A percentile compares a stretch with the other conserved stretches of the same genome.
Conservation (phyloP, 768 basidiomycete genomes). For the Austroboletus eburneus region DNA sequence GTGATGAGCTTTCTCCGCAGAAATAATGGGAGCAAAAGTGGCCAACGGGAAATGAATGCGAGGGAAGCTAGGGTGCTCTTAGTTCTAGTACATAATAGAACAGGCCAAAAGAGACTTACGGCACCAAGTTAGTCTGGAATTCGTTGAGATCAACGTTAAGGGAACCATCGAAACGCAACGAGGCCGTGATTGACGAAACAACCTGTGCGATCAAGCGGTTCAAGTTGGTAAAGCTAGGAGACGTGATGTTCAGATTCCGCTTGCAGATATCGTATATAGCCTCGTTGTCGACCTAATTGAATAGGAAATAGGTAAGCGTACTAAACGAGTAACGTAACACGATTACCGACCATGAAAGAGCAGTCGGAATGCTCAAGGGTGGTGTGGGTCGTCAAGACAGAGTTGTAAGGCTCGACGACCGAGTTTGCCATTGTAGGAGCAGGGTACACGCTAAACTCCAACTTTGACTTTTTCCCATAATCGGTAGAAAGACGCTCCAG, state of each 20-base stretch:
- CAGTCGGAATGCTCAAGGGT: slow-evolving; percentile 99
- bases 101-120: slow-evolving; percentile 51
- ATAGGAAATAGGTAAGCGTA: slow-evolving; percentile 3
- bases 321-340: slow-evolving; percentile 2
- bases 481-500: slow-evolving; percentile 94
- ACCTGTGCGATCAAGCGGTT: slow-evolving; percentile 98
- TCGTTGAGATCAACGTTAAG: slow-evolving; percentile 82
- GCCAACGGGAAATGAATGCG: slow-evolving; percentile 99
- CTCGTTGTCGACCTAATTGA: slow-evolving; percentile 71
- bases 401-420: slow-evolving; percentile 98
- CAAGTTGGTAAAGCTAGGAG: slow-evolving; percentile 90
- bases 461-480: slow-evolving; percentile 98
- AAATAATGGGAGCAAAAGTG: slow-evolving; percentile 92
- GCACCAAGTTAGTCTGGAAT: slow-evolving; percentile 98
- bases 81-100: background rate
- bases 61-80: slow-evolving; percentile 63
- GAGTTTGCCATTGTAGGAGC: slow-evolving; percentile 91
- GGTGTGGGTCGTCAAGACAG: slow-evolving; percentile 94
- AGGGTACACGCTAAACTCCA: slow-evolving; percentile 97
- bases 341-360: slow-evolving; percentile 84
- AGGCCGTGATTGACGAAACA: slow-evolving; percentile 96
- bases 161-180: slow-evolving; percentile 63
- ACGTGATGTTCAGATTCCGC: slow-evolving; percentile 80
- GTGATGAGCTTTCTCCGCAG: slow-evolving; percentile 90
- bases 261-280: slow-evolving; percentile 79